Evolutionary conservation across 192 early-diverging fungal species (phyloP), one percentile per base, ranked within the genome.

Genomic region (Umbelopsis sp.): DNA sequence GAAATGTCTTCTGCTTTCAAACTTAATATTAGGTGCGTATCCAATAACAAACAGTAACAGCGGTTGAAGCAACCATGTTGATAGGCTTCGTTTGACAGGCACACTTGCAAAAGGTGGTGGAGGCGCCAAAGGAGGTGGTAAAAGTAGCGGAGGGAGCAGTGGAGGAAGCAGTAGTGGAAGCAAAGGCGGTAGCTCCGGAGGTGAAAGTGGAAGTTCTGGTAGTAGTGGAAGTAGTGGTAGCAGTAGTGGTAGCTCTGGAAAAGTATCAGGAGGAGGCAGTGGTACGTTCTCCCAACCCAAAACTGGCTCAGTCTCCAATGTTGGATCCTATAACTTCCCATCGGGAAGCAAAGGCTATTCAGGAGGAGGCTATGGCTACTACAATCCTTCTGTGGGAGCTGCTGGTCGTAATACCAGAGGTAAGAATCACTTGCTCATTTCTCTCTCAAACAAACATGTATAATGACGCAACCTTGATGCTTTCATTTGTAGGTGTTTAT

Each of bases 291-390:
- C 69, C 2, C 45, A 64, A 22, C 61, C 68, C 44, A 61, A 51
- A 35, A 50, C 52, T 4, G 47, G 20, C 20, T 21, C 46, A 46
- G 46, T 50, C 10, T 46, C 18, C 30, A 46, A 27, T 11, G 50
- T 58, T 71, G 69, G 69, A 41, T 37, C 50, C 16, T 71, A 71
- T 23, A 46, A 46, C 3, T 71, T 69, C 49, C 49, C 58, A 25
- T 33, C 66, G 22, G 70, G 75, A 30, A 71, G 65, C n/a, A 35
- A 18, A 27, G 67, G 67, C 16, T 74, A 69, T 21, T 45, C 76
- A 7, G 61, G 73, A 55, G 78, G 78, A 7, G 78, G 74, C 11
- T 69, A 51, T 23, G 78, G 78, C 7, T 65, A 33, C 12, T 65
- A 61, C 51, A 20, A 23, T 30, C 13, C 37, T 20, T 20, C 30